Evolutionary conservation across 106 monocot species (phyloP).

Genomic region (Platanthera guangdongensis): DNA sequence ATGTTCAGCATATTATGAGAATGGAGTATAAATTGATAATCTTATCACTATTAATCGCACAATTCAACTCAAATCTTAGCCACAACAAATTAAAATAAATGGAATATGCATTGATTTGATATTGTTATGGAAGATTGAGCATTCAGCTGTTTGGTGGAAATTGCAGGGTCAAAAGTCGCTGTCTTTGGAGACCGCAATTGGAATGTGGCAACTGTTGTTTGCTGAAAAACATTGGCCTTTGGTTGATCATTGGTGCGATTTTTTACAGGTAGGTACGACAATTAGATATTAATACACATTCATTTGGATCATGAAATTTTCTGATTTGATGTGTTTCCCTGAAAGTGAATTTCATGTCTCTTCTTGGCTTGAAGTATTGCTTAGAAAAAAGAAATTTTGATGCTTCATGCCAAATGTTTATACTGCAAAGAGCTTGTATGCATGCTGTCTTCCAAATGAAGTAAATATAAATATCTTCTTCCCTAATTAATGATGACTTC

Average conservation of each 20-base stretch:
- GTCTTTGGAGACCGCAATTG: constrained; percentile 89
- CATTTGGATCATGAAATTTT: neutral
- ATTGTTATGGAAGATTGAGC: neutral
- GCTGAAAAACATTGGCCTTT: constrained; percentile 85
- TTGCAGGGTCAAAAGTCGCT: constrained; percentile 95
- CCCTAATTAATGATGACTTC: neutral
- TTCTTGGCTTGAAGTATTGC: neutral
- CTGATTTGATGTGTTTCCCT: neutral
- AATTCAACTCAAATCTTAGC: neutral
- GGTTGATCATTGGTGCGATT: constrained; percentile 92
- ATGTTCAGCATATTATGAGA: neutral
- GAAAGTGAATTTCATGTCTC: neutral
- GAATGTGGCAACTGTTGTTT: constrained; percentile 98
- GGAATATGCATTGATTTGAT: neutral
- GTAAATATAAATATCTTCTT: neutral
- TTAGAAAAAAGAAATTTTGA: neutral
- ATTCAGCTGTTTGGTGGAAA: neutral
- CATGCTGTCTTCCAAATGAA: neutral
- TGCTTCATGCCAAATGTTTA: neutral
- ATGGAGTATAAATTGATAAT: neutral
- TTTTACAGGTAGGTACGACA: constrained; percentile 51
- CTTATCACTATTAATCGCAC: neutral
- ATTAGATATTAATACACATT: neutral
- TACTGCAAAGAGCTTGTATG: neutral
- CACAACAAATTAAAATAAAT: too few relatives aligned